A percentile compares a stretch with the other conserved stretches of the same genome.
These are phyloP conservation scores for Saccharomyces hybrid DNA, from an alignment of 1,139 yeast species.

Conservation along the genomic window DNA sequence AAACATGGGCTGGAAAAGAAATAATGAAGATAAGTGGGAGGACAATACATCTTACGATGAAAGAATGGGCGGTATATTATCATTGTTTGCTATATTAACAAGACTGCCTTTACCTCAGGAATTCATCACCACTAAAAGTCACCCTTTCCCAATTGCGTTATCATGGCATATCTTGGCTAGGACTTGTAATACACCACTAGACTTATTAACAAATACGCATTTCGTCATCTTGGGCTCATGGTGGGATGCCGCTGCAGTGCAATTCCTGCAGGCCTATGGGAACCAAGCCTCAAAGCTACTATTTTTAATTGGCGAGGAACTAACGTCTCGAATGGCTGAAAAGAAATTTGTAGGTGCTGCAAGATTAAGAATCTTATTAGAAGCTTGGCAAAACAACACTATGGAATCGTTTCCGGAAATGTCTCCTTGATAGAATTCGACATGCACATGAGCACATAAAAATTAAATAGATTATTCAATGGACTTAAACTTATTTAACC, in stretches of 20 bases:
- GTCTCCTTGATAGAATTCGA: slow-evolving; percentile 30
- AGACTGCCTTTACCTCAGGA: slow-evolving; percentile 31
- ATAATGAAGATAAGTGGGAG: slow-evolving; percentile 64
- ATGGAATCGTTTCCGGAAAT: slow-evolving; percentile 46
- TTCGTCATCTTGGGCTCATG: slow-evolving; percentile 68
- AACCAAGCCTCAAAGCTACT: slow-evolving; percentile 63
- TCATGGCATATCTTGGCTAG: slow-evolving; percentile 73
- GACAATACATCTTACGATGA: slow-evolving; percentile 70
- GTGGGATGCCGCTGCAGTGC: slow-evolving; percentile 81
- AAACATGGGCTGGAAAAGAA: slow-evolving; percentile 83
- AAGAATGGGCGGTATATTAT: slow-evolving; percentile 75
- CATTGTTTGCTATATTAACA: slow-evolving; percentile 73
- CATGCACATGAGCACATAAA: no score
- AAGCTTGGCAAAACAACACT: slow-evolving; percentile 56
- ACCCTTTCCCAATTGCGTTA: slow-evolving; percentile 46
- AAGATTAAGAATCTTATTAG: slow-evolving; percentile 64
- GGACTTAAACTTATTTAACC: no score
- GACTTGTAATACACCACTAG: slow-evolving; percentile 48
- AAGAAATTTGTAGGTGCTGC: slow-evolving; percentile 68
- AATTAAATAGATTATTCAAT: no score
- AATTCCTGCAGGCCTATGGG: slow-evolving; percentile 53
- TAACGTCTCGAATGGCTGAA: slow-evolving; percentile 46
- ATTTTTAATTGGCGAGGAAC: slow-evolving; percentile 37
- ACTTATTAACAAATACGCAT: slow-evolving; percentile 56
- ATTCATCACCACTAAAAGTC: slow-evolving; percentile 33